Percentiles rank a stretch among this genome's conserved stretches.
phyloP scores from a whole-genome alignment of 257 asterid species.

The Nicotiana attenuata region DNA sequence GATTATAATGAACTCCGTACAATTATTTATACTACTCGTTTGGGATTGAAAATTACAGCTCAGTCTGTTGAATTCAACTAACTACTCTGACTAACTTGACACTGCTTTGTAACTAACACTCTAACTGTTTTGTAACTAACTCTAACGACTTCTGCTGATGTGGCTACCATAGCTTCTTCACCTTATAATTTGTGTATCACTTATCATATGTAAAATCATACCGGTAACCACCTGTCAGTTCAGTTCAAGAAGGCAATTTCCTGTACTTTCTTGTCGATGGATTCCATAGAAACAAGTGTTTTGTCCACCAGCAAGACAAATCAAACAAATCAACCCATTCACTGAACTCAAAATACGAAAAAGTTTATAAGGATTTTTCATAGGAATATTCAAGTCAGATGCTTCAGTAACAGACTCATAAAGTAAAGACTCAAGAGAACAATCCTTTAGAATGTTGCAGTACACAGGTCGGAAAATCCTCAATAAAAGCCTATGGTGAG shows the following conservation, averaged over 20 bases:
- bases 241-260: slow-evolving; percentile 28
- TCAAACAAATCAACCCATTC: slow-evolving; percentile 44
- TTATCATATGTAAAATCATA: slow-evolving; percentile 44
- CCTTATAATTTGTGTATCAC: too few species aligned
- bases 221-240: too few species aligned
- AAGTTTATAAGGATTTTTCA: too few species aligned
- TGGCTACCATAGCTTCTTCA: too few species aligned
- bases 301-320: slow-evolving; percentile 23
- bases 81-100: too few species aligned
- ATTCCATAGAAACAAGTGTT: slow-evolving; percentile 35
- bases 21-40: too few species aligned
- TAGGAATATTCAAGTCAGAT: not conserved
- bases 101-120: too few species aligned
- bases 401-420: not conserved
- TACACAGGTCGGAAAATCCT: slow-evolving; percentile 8
- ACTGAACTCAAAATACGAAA: slow-evolving; percentile 13
- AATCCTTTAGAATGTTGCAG: not conserved
- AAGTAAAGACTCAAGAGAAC: slow-evolving; percentile 32
- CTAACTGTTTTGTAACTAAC: too few species aligned
- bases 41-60: too few species aligned
- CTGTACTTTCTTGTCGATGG: slow-evolving; percentile 34
- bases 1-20: too few species aligned
- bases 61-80: too few species aligned
- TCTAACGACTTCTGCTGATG: too few species aligned
- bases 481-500: slow-evolving; percentile 3